Conservation (phyloP, 768 basidiomycete species). For the Rhodotorula toruloides region DNA sequence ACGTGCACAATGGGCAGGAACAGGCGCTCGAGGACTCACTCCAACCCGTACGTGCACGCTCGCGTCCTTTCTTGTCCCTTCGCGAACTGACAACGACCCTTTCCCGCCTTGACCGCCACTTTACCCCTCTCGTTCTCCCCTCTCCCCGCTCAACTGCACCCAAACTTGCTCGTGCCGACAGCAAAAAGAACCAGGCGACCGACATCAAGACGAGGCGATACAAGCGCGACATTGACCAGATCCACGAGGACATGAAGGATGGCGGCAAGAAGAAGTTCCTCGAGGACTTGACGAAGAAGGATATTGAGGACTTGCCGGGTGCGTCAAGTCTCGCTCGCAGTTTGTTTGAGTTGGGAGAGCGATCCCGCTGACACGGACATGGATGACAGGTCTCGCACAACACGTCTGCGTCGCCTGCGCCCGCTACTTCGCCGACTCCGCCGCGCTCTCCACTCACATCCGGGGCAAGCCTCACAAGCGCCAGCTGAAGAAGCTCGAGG, state of each 20-base stretch:
- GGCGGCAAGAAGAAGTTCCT: slow-evolving; percentile 26
- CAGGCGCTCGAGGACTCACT: slow-evolving; percentile 28
- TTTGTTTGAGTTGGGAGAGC: background rate
- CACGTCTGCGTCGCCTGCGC: slow-evolving; percentile 34
- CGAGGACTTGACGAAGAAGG: slow-evolving; percentile 30
- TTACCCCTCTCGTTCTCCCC: background rate
- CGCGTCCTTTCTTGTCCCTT: no score
- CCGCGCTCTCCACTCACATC: slow-evolving; percentile 31
- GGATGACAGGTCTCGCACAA: slow-evolving; percentile 30
- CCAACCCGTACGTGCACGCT: slow-evolving; percentile 38
- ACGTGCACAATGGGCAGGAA: slow-evolving; percentile 27
- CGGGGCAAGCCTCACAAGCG: slow-evolving; percentile 37
- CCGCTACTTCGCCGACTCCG: slow-evolving; percentile 34
- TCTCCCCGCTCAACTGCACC: background rate
- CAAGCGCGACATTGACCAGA: slow-evolving; percentile 35
- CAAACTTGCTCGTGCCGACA: background rate
- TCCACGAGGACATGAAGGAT: slow-evolving; percentile 35
- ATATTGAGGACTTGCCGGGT: slow-evolving; percentile 38
- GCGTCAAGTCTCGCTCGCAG: background rate
- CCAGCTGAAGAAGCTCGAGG: slow-evolving; percentile 33
- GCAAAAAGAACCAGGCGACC: slow-evolving; percentile 37
- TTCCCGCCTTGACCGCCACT: no score
- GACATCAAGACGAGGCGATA: slow-evolving; percentile 28
- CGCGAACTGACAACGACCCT: no score
- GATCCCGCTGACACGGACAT: background rate